Evolutionary conservation across 2,329 filamentous ascomycete species (phyloP).

Genomic region (Domatiomyces catenatus): DNA sequence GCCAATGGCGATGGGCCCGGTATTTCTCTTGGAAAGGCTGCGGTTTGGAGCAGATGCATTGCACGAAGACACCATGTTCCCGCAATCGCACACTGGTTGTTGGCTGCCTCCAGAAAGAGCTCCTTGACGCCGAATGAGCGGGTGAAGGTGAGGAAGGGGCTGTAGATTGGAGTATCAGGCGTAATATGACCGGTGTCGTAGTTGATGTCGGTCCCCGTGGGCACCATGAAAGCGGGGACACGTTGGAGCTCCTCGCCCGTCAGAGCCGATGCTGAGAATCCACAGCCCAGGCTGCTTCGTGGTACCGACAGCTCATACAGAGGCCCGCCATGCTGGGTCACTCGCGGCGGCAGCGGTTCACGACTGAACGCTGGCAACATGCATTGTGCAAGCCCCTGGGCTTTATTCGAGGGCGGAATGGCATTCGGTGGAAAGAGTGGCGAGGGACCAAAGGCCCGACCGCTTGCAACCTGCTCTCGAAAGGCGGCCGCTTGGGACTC

Average conservation of each 20-base stretch:
- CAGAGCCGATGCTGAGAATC: constrained; percentile 12
- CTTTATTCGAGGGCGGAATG: constrained; percentile 11
- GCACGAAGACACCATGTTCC: constrained; percentile 16
- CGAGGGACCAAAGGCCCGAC: constrained; percentile 14
- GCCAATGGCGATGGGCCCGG: constrained; percentile 9
- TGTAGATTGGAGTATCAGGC: constrained; percentile 12
- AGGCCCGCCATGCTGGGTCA: constrained; percentile 7
- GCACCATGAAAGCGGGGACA: constrained; percentile 11
- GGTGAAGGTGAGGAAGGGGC: constrained; percentile 15
- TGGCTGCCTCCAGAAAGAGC: constrained; percentile 11
- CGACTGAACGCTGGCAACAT: constrained; percentile 14
- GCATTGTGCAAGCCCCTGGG: constrained; percentile 10
- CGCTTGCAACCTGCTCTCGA: constrained; percentile 10
- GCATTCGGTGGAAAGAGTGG: constrained; percentile 16
- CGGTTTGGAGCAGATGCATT: constrained; percentile 13
- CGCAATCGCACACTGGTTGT: constrained; percentile 16
- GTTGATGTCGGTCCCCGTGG: constrained; percentile 13
- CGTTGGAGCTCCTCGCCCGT: constrained; percentile 6
- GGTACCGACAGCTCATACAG: constrained; percentile 13
- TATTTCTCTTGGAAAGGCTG: constrained; percentile 8
- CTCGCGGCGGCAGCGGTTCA: constrained; percentile 14
- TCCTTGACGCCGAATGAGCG: constrained; percentile 10
- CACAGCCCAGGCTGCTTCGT: constrained; percentile 13
- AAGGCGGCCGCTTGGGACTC: constrained; percentile 10
- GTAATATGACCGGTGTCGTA: constrained; percentile 15